Conservation (phyloP, 1,284 basidiomycete species). For the Puccinia novopanici region DNA sequence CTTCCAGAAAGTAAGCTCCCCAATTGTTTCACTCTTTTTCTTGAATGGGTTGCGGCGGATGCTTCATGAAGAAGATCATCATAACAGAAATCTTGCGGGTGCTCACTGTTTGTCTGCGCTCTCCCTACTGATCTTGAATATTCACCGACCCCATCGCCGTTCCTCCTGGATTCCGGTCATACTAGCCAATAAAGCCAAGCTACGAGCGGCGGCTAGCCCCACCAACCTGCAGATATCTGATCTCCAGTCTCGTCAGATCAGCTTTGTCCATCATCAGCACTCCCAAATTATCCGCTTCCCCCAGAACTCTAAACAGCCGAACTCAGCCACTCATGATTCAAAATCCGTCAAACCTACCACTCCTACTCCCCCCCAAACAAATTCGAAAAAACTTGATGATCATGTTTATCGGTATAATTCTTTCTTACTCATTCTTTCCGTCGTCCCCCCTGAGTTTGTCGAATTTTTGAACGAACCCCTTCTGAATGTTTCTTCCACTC, state of each 20-base stretch:
- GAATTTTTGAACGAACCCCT: too few relatives aligned
- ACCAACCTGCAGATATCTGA: not conserved
- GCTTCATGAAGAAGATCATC: not conserved
- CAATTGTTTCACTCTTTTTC: not conserved
- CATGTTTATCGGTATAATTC: too few relatives aligned
- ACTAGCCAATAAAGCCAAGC: conserved; percentile 12
- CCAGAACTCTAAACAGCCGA: not conserved
- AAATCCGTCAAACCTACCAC: not conserved
- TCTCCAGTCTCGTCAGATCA: not conserved
- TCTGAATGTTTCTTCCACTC: too few relatives aligned
- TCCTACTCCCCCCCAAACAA: not conserved
- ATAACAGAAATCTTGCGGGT: not conserved
- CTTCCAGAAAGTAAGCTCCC: conserved; percentile 36
- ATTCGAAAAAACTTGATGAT: not conserved
- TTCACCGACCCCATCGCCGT: not conserved
- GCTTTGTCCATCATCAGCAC: not conserved
- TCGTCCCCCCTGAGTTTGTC: too few relatives aligned
- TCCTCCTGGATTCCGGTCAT: too few relatives aligned
- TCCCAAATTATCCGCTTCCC: not conserved
- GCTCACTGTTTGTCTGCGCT: not conserved
- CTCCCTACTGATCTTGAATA: not conserved
- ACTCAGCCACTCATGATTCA: not conserved
- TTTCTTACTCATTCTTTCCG: not conserved
- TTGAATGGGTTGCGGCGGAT: too few relatives aligned
- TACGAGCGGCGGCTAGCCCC: not conserved